These are phyloP conservation scores for Rosellinia necatrix DNA, from an alignment of 2,329 filamentous ascomycete species.

Conservation along the genomic window DNA sequence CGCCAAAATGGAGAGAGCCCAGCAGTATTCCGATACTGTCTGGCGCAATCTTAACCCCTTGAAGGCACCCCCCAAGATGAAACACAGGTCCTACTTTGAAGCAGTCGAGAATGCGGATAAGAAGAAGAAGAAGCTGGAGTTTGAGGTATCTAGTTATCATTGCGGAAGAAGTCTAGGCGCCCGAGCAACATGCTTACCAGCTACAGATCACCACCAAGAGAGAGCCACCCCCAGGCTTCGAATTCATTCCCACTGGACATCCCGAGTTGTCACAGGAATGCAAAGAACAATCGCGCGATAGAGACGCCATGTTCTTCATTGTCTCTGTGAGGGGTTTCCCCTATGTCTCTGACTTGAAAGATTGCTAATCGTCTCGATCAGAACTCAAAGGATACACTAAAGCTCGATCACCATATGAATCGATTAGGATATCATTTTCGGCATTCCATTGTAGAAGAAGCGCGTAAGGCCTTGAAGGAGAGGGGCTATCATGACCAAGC, in stretches of 20 bases:
- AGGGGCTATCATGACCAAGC: slow-evolving; percentile 36
- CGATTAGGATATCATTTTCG: slow-evolving; percentile 66
- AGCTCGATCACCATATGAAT: slow-evolving; percentile 58
- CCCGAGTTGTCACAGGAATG: slow-evolving; percentile 63
- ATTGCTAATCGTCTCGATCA: slow-evolving; percentile 31
- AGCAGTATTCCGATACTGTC: slow-evolving; percentile 33
- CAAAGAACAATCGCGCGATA: slow-evolving; percentile 67
- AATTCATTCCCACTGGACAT: slow-evolving; percentile 66
- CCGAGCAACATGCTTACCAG: slow-evolving; percentile 30
- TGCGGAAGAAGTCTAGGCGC: not conserved
- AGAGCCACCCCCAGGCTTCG: slow-evolving; percentile 63
- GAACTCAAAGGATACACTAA: slow-evolving; percentile 43
- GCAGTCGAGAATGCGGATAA: slow-evolving; percentile 68
- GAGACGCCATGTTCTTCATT: slow-evolving; percentile 67
- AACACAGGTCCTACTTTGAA: slow-evolving; percentile 67
- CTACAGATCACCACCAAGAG: slow-evolving; percentile 56
- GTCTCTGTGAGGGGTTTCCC: slow-evolving; percentile 58
- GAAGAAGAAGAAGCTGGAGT: slow-evolving; percentile 67
- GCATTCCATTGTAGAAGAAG: slow-evolving; percentile 62
- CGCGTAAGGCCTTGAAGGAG: slow-evolving; percentile 39
- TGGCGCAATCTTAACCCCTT: slow-evolving; percentile 40
- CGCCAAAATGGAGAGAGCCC: slow-evolving; percentile 38
- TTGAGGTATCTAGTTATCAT: slow-evolving; percentile 52
- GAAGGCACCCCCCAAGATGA: slow-evolving; percentile 49
- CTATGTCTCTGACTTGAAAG: slow-evolving; percentile 24